Conservation (phyloP, 1,284 basidiomycete genomes). For the Mycena citricolor region DNA sequence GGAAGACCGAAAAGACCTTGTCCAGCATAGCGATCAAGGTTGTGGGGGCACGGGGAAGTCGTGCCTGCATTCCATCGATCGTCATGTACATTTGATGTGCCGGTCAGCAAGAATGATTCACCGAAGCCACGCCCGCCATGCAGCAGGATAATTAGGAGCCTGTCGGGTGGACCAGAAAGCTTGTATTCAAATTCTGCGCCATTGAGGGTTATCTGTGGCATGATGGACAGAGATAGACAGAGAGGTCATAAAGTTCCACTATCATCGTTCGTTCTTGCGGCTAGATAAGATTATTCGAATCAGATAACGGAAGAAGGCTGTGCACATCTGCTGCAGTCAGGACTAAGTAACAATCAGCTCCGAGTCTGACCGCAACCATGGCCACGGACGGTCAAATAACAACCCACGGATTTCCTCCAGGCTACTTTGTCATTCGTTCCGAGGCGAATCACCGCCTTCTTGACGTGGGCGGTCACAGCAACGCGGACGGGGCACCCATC, state of each 20-base stretch:
- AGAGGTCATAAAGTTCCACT: no score
- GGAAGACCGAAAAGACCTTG: constrained; percentile 9
- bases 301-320: no score
- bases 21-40: constrained; percentile 5
- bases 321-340: no score
- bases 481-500: constrained; percentile 65
- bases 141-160: constrained; percentile 2
- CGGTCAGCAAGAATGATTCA: no score
- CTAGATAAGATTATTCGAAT: no score
- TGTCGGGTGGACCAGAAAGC: neutral
- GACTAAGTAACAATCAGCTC: no score
- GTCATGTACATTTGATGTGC: no score
- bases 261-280: no score
- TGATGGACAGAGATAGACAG: no score
- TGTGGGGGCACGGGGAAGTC: neutral
- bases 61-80: no score
- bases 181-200: constrained; percentile 3
- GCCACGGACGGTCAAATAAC: constrained; percentile 28
- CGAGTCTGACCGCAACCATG: no score
- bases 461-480: constrained; percentile 56
- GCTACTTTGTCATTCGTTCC: constrained; percentile 74
- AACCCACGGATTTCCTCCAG: constrained; percentile 64
- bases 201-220: constrained; percentile 6
- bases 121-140: constrained; percentile 6
- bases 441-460: constrained; percentile 57